Evolutionary conservation across 2,329 filamentous ascomycete genomes (phyloP), one percentile per base, ranked within the genome.

Genomic region (Fusarium nodosum): DNA sequence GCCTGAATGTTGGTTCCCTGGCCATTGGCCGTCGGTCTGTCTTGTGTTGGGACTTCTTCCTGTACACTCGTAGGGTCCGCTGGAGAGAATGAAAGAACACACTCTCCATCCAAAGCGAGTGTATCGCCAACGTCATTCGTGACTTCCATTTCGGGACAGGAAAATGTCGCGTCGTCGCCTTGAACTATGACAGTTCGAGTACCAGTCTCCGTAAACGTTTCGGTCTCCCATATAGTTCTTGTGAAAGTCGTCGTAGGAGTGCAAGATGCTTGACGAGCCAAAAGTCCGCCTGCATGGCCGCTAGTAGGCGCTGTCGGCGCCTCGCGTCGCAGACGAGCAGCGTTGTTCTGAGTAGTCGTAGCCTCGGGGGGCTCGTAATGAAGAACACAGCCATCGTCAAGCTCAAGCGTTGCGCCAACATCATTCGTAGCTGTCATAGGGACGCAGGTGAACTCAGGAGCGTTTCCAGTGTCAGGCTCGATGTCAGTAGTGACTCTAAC

Each of bases 381-480:
- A 4, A 64, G 60, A 4, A 33, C 34, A 4, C 60, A 64, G 0
- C 60, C 60, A 1, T 63, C 22, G 2, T 63, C 60, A 8, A 64
- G 60, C 1, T 64, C 60, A 2, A 64, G 31, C 3, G 58, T 64
- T 1, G 42, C 60, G 0, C 60, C 60, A 0, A 36, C 26, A 0
- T 64, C 58, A 2, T 64, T 64, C 0, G 60, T 64, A 0, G 60
- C 60, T 12, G 60, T 63, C 60, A 64, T 64, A 1, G 60, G 58
- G 0, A 56, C 58, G 3, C 60, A 64, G 0, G 42, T 63, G 10
- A 64, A 64, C 7, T 64, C 60, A 0, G 60, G 60, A 8, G 60
- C 60, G 4, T 64, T 47, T 0, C 60, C 60, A 2, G 60, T 64
- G 11, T 64, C 60, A 1, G 60, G 60, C 13, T 64, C 58, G 0